Base-by-base conservation (phyloP, 257 asterid genomes). In the Salvia splendens region DNA sequence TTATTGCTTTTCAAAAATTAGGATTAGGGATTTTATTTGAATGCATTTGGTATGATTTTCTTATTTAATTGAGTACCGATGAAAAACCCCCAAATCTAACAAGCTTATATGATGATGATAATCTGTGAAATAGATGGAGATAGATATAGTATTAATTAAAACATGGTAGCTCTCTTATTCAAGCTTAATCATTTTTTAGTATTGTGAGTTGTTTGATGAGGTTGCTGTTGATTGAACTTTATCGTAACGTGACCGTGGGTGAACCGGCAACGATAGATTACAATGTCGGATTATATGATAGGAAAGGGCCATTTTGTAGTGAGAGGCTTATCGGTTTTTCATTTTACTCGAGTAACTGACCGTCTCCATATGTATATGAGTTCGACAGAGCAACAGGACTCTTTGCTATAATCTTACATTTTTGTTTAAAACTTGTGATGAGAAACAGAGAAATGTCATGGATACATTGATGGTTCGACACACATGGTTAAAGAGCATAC, bases 11-110 rank as follows among this genome's bases (percentile, higher is more conserved):
- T 35, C 4, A 4, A 4, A 49, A 5, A 38, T 36, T 33, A 20
- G 36, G 33, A 45, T 57, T 65, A 48, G 38, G 56, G 68, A 28
- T 47, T 38, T 57, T 48, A 40, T 9, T 65, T 58, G 68, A 57
- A 65, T 57, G 20, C 38, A 48, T 40, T 10, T 12, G 41, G 8
- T 46, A 4, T 12, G 12, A 45, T 60, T 16, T 11, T 70, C 43
- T 12, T 36, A 6, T 33, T 17, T 12, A 9, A 14, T 14, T 53
- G 35, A 28, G 8, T 54, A 28, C 16, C 30, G 61, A 28, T 54
- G 1, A 12, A 5, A 6, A 20, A 8, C 30, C 30, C 30, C 30
- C 30, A 24, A 24, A 24, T 24, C 30, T 2, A 24, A 24, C 30
- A 24, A 0, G 30, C 3, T 24, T 65, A 35, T 35, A 15, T 55